Base-by-base conservation (phyloP, 1,139 yeast genomes). In the Taphrina communis region DNA sequence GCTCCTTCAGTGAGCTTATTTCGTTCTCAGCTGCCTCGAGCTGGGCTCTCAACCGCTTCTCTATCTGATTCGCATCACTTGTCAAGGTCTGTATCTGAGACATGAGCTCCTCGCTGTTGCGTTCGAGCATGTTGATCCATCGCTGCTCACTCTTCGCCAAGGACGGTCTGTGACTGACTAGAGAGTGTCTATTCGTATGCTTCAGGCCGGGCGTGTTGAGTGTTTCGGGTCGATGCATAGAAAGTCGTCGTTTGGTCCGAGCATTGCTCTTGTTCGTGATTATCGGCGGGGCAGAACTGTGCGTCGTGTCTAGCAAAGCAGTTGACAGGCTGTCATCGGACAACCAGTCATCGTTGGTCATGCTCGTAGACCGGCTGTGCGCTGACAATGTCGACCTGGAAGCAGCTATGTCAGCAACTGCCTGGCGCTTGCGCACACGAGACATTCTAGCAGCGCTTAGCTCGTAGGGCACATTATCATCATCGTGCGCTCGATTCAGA, bases 81-180 rank as follows among this genome's bases (percentile, higher is more conserved):
- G 67, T 63, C 46, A 63, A 21, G 19, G 42, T 25, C 11, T 35
- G 35, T 35, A 63, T 44, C 42, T 63, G 67, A 6, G 60, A 42
- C 48, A 63, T 46, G 7, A 63, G 56, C 52, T 63, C 67, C 42
- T 63, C 67, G 21, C 56, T 63, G n/a, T 63, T 56, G 11, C 61
- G 35, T 19, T 63, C 67, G 35, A 63, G 56, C 55, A 55, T 19
- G 1, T 31, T 50, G 36, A 63, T 63, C 67, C 67, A 63, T 9
- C 61, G 53, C 35, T 63, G 61, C 7, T 63, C 67, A 25, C 53
- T 46, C 17, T 35, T 58, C 1, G 35, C 53, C 36, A 25, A 19
- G 21, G 62, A 12, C 12, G 12, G n/a, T 19, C 17, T 56, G 11
- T 19, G 21, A 6, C 25, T 21, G 9, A n/a, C 21, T 14, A 19